Base-by-base conservation (phyloP, 495 filamentous ascomycete genomes). In the Lophiostoma macrostomum region DNA sequence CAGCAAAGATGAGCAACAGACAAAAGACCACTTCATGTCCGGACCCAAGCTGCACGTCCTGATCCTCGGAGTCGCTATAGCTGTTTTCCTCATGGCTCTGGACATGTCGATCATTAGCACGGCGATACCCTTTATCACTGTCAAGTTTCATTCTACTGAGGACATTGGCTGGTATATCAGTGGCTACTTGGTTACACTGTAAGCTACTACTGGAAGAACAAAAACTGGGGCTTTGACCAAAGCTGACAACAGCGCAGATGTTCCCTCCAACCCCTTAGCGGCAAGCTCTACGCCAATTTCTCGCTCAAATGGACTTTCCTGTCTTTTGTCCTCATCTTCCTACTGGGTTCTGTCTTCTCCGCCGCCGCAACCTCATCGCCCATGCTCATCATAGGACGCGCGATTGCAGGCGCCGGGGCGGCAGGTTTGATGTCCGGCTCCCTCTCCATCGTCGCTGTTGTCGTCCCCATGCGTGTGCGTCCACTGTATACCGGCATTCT, bases 361-460 rank as follows among this genome's bases (percentile, higher is more conserved):
- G 90, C 79, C 19, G 79, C 81, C 2, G 86, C 90, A 0, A 85
- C 86, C 1, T 87, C 71, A 45, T 91, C 87, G 0, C 72, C 81
- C 0, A 80, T 81, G 6, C 73, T 96, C 22, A 95, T 95, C 56
- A 69, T 91, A 48, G 90, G 91, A 8, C 83, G 91, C 19, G 90
- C 90, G 11, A 73, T 95, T 35, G 87, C 89, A 18, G 90, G 90
- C 20, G 56, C 95, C n/a, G 90, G 90, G 22, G 77, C 80, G 2
- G 87, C 90, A 0, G 90, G 87, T 35, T 78, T 95, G 42, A 91
- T 93, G 67, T 84, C 85, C 1, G 90, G 90, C 4, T 84, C 86
- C 1, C 76, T 95, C 29, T 80, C 91, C 54, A 94, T 95, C 64
- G 75, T 95, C 19, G 79, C 82, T 25, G 79, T 87, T 62, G 83